Base-by-base conservation (phyloP, 1,284 basidiomycete species). In the Ustilago curta region DNA sequence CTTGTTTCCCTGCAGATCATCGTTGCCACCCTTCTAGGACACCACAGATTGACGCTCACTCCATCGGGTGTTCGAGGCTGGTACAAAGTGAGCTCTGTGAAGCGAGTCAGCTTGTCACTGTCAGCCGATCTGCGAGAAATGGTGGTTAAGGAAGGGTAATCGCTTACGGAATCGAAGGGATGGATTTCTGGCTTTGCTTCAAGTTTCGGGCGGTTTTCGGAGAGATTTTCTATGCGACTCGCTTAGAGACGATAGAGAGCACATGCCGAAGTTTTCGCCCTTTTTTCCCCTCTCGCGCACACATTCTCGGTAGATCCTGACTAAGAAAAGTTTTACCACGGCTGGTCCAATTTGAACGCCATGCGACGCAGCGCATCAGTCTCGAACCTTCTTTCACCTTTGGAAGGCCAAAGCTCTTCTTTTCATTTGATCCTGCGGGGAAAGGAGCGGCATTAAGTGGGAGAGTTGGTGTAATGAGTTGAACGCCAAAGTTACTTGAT, bases 391-490 rank as follows among this genome's bases (percentile, higher is more conserved):
- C 12, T 37, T 16, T 37, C 11, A 7, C 27, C 7, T 27, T 27
- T n/a, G n/a, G 27, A 7, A 27, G 3, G 27, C 27, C 7, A 27
- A 27, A 9, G 31, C 31, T 9, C 29, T 31, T 31, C 29, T 9
- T 37, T 37, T 37, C 11, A 9, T 32, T 8, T 32, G 35, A 37
- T 16, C 14, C 19, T 48, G 47, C 47, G 47, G 47, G 47, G 40
- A 29, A 29, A 19, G 2, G 14, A 47, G 18, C 8, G 45, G 16
- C 18, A 29, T 23, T 27, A n/a, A 21, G 23, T 43, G 55, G 29
- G 42, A 25, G 9, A 12, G 9, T 35, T 14, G 21, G 56, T 60
- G 64, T 43, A 58, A 47, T 67, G 58, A 66, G 23, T 31, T 55
- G 27, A 39, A 40, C 19, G 47, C 47, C 47, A 27, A 27, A 27